Evolutionary conservation across 495 filamentous ascomycete genomes (phyloP).

Genomic region (Neurospora sp.): DNA sequence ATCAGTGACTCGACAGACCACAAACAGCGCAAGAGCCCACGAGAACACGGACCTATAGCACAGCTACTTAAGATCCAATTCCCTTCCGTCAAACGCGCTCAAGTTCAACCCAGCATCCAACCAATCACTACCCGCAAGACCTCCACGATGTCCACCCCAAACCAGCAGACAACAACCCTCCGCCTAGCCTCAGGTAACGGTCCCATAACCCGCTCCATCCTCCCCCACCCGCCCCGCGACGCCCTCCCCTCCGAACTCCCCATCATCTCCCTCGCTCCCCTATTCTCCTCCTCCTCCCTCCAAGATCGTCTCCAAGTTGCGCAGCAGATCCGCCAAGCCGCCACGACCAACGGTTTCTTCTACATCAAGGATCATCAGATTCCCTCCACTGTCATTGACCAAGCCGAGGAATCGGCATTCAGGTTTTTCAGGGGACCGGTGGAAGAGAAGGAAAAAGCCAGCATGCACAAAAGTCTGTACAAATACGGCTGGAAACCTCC

Average conservation of each 20-base stretch:
- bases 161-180: slow-evolving; percentile 17
- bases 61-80: not conserved
- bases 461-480: slow-evolving; percentile 19
- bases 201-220: slow-evolving; percentile 26
- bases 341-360: slow-evolving; percentile 37
- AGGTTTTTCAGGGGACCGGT: slow-evolving; percentile 37
- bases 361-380: slow-evolving; percentile 46
- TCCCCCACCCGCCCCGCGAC: slow-evolving; percentile 28
- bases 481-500: slow-evolving; percentile 17
- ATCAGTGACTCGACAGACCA: not conserved
- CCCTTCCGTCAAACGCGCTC: not conserved
- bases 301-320: slow-evolving; percentile 26
- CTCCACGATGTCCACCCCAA: not conserved
- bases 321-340: slow-evolving; percentile 29
- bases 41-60: not conserved
- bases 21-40: not conserved
- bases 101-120: not conserved
- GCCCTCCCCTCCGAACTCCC: slow-evolving; percentile 40
- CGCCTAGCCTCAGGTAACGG: slow-evolving; percentile 33
- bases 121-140: not conserved
- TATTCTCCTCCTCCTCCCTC: slow-evolving; percentile 23
- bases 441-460: slow-evolving; percentile 30
- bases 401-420: slow-evolving; percentile 17
- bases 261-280: slow-evolving; percentile 33
- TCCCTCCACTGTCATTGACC: slow-evolving; percentile 24